Percentiles rank a stretch among this genome's conserved stretches.
Evolutionary conservation across 768 basidiomycete genomes (phyloP).

Genomic region (Kwoniella dejecticola): DNA sequence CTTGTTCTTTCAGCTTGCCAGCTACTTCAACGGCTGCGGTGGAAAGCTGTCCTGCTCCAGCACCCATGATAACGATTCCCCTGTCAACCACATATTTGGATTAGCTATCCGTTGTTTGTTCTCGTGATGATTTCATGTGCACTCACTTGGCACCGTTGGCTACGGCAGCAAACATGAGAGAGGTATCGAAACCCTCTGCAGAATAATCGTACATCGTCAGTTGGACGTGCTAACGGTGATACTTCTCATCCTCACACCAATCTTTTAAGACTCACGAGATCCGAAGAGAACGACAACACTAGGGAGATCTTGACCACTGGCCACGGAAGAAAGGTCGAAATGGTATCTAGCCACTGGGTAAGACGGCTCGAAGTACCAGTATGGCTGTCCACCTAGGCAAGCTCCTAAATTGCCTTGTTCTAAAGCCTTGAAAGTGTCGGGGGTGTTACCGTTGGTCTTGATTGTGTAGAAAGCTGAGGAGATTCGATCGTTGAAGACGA

Average conservation of each 20-base stretch:
- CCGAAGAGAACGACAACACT: conserved; percentile 40
- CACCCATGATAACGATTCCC: conserved; percentile 42
- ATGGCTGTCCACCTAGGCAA: conserved; percentile 34
- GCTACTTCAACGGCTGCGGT: conserved; percentile 14
- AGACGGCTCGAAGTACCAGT: conserved; percentile 42
- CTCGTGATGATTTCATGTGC: neutral
- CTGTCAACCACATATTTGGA: neutral
- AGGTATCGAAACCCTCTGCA: conserved; percentile 20
- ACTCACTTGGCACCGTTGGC: conserved; percentile 31
- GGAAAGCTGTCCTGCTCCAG: conserved; percentile 32
- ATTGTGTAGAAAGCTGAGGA: conserved; percentile 45
- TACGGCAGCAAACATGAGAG: conserved; percentile 20
- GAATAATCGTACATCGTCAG: too few species aligned
- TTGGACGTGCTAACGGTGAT: too few species aligned
- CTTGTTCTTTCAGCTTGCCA: conserved; percentile 18
- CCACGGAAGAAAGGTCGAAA: conserved; percentile 33
- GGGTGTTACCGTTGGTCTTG: conserved; percentile 47
- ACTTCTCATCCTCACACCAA: too few species aligned
- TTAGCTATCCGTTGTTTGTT: neutral
- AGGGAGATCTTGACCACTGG: conserved; percentile 19
- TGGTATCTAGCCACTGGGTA: conserved; percentile 56
- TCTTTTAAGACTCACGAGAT: conserved; percentile 20
- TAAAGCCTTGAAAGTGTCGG: conserved; percentile 52
- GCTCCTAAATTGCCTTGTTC: conserved; percentile 53
- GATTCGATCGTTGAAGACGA: conserved; percentile 55